Evolutionary conservation across 1,284 basidiomycete genomes (phyloP), one percentile per base, ranked within the genome.

Genomic region (Moesziomyces sp.): DNA sequence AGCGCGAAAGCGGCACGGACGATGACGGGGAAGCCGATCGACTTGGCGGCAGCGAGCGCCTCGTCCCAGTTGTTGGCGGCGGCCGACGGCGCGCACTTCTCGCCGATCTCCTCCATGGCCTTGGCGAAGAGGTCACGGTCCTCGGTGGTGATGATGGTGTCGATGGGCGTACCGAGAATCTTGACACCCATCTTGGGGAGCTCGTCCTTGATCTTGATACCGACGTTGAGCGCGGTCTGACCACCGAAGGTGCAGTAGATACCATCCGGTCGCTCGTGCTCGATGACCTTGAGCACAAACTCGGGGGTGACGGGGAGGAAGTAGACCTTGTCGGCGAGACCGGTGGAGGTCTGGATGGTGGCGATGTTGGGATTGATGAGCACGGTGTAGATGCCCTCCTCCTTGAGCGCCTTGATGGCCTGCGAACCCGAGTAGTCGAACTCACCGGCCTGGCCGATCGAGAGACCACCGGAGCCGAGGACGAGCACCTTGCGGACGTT

Each of bases 361-460:
- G 96, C 96, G 81, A 99, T 99, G 86, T 99, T 99, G 47, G 96
- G 72, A 86, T 99, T 99, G 83, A 99, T 91, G 83, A 99, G 91
- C 85, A 98, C 93, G 52, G 96, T 99, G 86, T 97, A 98, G 83
- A 99, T 97, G 30, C 96, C 96, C 85, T 98, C 96, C 85, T 95
- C 93, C 86, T 98, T 97, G 76, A 99, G 89, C 10, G 96, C 97
- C 87, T 99, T 99, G 89, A 99, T 97, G 14, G 96, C 96, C 86
- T 99, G 96, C 46, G 93, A 96, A 68, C 97, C 96, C 0, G 95
- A 98, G 86, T 99, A 99, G 86, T 99, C 96, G 86, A 99, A 99
- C 86, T 99, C 97, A 78, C 96, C 96, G 3, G 96, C 96, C 85
- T 99, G 96, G 58, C 96, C 97, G 76, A 99, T 99, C 23, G 93